These are phyloP conservation scores for Fragilaria crotonensis DNA, from an alignment of 108 stramenopile species.

Conservation along the genomic window DNA sequence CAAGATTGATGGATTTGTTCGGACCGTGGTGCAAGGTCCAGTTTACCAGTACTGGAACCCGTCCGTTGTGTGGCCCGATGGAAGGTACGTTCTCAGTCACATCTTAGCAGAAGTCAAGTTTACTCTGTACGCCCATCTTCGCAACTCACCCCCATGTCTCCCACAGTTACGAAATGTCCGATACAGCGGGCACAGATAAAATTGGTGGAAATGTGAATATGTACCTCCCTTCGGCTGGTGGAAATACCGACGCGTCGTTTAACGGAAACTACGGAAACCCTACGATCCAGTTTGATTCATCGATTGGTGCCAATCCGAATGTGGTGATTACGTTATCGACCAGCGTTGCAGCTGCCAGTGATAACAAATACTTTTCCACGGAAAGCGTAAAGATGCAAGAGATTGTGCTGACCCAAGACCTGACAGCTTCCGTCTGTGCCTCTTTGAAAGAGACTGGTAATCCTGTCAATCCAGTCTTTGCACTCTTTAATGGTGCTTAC, in stretches of 20 bases:
- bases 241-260: background rate
- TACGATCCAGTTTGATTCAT: background rate
- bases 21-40: background rate
- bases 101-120: background rate
- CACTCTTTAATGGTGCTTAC: conserved; percentile 4
- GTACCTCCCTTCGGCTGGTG: background rate
- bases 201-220: background rate
- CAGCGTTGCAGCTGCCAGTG: background rate
- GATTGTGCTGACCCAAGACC: background rate
- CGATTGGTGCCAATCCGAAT: background rate
- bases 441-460: background rate
- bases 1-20: background rate
- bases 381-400: background rate
- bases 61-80: background rate
- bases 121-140: background rate
- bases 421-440: background rate
- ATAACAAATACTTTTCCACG: background rate
- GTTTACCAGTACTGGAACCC: background rate
- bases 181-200: background rate
- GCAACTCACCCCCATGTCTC: background rate
- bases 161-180: background rate
- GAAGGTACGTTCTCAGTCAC: too few relatives aligned
- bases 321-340: background rate
- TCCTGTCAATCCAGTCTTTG: conserved; percentile 2
- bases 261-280: background rate